Conservation (phyloP, 257 asterid genomes). For the Primulina huaijiensis region DNA sequence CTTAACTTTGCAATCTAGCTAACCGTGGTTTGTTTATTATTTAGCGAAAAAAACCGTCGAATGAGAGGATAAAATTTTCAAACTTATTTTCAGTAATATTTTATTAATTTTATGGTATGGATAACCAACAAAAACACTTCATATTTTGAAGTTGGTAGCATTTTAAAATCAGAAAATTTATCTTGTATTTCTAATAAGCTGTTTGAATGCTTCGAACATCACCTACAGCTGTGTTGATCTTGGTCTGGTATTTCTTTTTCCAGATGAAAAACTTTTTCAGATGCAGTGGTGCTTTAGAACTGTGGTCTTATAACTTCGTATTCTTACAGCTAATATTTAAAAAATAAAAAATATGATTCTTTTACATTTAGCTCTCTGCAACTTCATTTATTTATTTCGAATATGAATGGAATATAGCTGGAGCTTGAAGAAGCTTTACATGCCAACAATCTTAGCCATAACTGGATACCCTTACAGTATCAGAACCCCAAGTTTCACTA, state of each 20-base stretch:
- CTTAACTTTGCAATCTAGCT: too few relatives aligned
- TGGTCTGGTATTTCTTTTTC: conserved; percentile 12
- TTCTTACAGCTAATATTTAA: background rate
- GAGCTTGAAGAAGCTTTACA: background rate
- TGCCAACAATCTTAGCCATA: background rate
- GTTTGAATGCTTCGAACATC: conserved; percentile 13
- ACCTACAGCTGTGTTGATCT: conserved; percentile 10
- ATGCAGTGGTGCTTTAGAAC: background rate
- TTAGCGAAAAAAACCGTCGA: too few relatives aligned
- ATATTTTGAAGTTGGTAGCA: too few relatives aligned
- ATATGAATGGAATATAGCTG: background rate
- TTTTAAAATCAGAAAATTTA: too few relatives aligned
- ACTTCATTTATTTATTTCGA: too few relatives aligned
- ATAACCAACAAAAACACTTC: too few relatives aligned
- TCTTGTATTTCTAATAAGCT: background rate
- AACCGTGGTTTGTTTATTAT: too few relatives aligned
- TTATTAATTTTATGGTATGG: too few relatives aligned
- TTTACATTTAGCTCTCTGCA: background rate
- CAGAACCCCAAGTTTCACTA: too few relatives aligned
- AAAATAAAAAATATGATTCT: too few relatives aligned
- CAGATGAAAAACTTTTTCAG: background rate
- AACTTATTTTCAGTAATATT: too few relatives aligned
- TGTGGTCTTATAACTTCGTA: background rate
- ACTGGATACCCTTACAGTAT: background rate
- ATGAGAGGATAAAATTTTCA: too few relatives aligned